Evolutionary conservation across 306 rosid species (phyloP).

Genomic region (Citrullus mucosospermus): DNA sequence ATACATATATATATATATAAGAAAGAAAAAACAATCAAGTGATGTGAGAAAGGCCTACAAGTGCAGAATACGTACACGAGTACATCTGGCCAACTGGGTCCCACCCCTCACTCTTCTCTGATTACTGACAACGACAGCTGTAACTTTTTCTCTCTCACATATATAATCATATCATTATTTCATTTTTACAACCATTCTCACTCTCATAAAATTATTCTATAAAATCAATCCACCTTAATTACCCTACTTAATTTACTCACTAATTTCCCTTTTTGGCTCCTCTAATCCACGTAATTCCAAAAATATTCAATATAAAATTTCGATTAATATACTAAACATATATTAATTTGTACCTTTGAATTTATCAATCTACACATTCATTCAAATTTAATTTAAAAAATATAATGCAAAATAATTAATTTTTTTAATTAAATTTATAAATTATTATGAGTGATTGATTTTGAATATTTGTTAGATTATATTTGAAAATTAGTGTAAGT

Average conservation of each 20-base stretch:
- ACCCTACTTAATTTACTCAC: neutral
- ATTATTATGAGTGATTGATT: too few species aligned
- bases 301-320: too few species aligned
- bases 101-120: neutral
- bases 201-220: neutral
- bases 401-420: too few species aligned
- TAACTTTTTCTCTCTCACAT: neutral
- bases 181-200: neutral
- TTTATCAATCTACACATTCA: too few species aligned
- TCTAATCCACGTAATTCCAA: too few species aligned
- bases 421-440: too few species aligned
- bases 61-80: slow-evolving; percentile 13
- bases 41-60: neutral
- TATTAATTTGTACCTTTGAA: too few species aligned
- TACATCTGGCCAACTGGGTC: slow-evolving; percentile 5
- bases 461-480: too few species aligned
- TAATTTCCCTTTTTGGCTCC: neutral
- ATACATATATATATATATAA: too few species aligned
- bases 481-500: too few species aligned
- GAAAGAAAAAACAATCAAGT: neutral
- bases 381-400: too few species aligned
- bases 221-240: neutral
- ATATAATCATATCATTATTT: neutral
- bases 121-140: slow-evolving; percentile 7
- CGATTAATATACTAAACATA: too few species aligned